Conservation (phyloP, 768 basidiomycete species). For the Pleurotus salmoneostramineus region DNA sequence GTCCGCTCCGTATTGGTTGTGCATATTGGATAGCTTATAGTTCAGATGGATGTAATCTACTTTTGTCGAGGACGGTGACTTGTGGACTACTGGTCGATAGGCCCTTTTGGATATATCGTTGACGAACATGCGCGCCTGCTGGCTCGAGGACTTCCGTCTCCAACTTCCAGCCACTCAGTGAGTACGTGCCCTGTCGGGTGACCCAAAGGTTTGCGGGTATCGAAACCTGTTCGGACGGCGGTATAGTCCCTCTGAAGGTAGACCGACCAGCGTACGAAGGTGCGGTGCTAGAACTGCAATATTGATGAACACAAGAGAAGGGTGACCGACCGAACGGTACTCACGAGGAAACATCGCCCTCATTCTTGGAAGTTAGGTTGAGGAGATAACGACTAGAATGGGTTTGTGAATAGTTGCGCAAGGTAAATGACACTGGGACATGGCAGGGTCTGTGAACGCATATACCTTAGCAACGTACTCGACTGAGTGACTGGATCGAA, state of each 20-base stretch:
- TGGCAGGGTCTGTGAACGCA: slow-evolving; percentile 44
- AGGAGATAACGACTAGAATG: slow-evolving; percentile 56
- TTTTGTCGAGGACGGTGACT: slow-evolving; percentile 26
- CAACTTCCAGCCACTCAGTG: slow-evolving; percentile 63
- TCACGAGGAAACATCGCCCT: slow-evolving; percentile 15
- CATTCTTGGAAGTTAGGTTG: slow-evolving; percentile 31
- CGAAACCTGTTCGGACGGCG: slow-evolving; percentile 39
- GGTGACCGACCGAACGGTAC: slow-evolving; percentile 15
- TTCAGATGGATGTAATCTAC: neutral
- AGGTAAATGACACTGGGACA: slow-evolving; percentile 45
- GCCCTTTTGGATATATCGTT: slow-evolving; percentile 33
- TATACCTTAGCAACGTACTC: slow-evolving; percentile 2
- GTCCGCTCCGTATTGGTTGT: slow-evolving; percentile 8
- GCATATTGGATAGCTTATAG: slow-evolving; percentile 8
- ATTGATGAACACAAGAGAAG: slow-evolving; percentile 5
- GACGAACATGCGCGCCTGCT: slow-evolving; percentile 16
- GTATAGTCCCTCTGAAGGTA: slow-evolving; percentile 56
- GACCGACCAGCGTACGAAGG: slow-evolving; percentile 66
- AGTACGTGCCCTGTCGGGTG: slow-evolving; percentile 59
- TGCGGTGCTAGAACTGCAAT: slow-evolving; percentile 36
- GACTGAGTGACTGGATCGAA: slow-evolving; percentile 11
- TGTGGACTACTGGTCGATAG: slow-evolving; percentile 21
- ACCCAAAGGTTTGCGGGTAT: slow-evolving; percentile 57
- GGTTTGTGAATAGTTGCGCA: slow-evolving; percentile 74
- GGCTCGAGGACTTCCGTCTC: slow-evolving; percentile 59